These are phyloP conservation scores for Didymella arachidicola DNA, from an alignment of 2,329 filamentous ascomycete species.

Conservation along the genomic window DNA sequence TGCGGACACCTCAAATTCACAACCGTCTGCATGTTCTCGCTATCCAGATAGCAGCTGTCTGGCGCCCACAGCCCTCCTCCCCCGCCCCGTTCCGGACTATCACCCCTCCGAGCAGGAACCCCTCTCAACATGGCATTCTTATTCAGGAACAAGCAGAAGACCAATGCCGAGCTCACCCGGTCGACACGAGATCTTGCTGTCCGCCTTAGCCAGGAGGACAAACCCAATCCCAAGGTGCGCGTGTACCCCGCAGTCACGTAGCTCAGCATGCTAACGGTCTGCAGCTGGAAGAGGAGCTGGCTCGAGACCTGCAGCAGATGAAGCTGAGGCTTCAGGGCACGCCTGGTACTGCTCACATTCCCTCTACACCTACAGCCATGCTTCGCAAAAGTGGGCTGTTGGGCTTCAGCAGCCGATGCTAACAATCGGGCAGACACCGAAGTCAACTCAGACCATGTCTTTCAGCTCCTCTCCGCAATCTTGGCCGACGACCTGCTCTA, in stretches of 20 bases:
- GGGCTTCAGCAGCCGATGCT: not conserved
- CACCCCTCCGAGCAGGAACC: slow-evolving; percentile 72
- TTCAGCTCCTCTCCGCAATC: slow-evolving; percentile 82
- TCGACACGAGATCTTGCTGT: slow-evolving; percentile 69
- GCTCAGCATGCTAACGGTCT: slow-evolving; percentile 27
- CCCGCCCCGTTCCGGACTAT: slow-evolving; percentile 54
- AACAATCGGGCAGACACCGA: slow-evolving; percentile 75
- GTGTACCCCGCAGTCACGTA: slow-evolving; percentile 10
- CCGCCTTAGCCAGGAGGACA: slow-evolving; percentile 64
- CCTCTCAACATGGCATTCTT: slow-evolving; percentile 70
- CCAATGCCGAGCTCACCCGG: slow-evolving; percentile 67
- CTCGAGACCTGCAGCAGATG: slow-evolving; percentile 86
- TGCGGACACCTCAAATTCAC: slow-evolving; percentile 17
- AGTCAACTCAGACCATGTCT: slow-evolving; percentile 84
- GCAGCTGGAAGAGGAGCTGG: slow-evolving; percentile 84
- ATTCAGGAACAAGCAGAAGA: slow-evolving; percentile 69
- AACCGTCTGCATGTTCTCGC: slow-evolving; percentile 42
- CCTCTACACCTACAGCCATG: not conserved
- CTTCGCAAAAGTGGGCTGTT: not conserved
- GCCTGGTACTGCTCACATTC: slow-evolving; percentile 66
- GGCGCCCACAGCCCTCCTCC: slow-evolving; percentile 35
- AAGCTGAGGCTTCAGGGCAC: slow-evolving; percentile 93
- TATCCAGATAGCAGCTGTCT: slow-evolving; percentile 44
- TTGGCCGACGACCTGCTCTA: slow-evolving; percentile 91
- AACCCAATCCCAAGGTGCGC: slow-evolving; percentile 64